Evolutionary conservation across 2,329 filamentous ascomycete genomes (phyloP).

Genomic region (Colletotrichum tamarilloi): DNA sequence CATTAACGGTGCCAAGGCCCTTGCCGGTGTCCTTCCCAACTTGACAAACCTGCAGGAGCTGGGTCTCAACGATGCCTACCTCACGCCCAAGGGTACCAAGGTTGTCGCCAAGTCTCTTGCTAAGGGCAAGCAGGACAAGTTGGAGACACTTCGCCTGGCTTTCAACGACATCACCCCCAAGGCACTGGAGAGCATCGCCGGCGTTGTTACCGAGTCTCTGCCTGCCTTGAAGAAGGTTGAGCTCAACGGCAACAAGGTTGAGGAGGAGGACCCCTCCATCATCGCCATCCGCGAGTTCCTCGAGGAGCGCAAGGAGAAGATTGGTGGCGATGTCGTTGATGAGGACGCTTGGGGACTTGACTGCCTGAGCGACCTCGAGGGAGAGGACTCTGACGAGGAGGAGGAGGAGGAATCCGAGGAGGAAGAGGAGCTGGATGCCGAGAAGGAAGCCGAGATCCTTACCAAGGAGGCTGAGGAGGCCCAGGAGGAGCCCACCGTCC

Average conservation of each 20-base stretch:
- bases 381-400: conserved; percentile 77
- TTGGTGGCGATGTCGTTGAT: conserved; percentile 72
- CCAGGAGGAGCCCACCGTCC: conserved; percentile 78
- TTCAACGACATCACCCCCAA: conserved; percentile 92
- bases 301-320: conserved; percentile 80
- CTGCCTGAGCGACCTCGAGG: conserved; percentile 86
- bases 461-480: conserved; percentile 77
- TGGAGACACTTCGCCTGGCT: conserved; percentile 86
- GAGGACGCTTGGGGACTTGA: conserved; percentile 90
- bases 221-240: conserved; percentile 87
- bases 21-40: conserved; percentile 77
- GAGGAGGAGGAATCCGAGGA: conserved; percentile 77
- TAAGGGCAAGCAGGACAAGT: conserved; percentile 79
- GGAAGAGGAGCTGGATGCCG: conserved; percentile 64
- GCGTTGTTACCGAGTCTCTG: conserved; percentile 74
- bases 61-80: conserved; percentile 87
- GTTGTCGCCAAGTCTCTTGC: conserved; percentile 79
- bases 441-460: conserved; percentile 76
- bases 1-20: conserved; percentile 78
- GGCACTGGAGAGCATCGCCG: conserved; percentile 77
- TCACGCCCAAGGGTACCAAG: conserved; percentile 81
- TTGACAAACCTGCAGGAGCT: conserved; percentile 86
- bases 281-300: conserved; percentile 76
- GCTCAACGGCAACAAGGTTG: conserved; percentile 95
- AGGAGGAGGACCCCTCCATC: conserved; percentile 83